Conservation (phyloP, 1,284 basidiomycete species). For the Ustilago bromivora region DNA sequence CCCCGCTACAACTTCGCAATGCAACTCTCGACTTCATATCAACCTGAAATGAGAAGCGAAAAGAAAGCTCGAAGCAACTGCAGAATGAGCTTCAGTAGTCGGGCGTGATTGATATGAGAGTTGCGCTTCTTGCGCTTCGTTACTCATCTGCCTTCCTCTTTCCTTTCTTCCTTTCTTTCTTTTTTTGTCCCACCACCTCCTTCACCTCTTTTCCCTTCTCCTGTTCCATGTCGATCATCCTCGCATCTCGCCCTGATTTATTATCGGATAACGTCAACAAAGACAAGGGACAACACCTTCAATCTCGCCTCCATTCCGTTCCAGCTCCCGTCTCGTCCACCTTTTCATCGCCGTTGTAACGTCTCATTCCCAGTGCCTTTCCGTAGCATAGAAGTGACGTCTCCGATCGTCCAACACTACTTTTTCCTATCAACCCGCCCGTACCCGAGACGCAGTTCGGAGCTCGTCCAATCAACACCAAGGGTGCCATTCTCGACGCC, state of each 20-base stretch:
- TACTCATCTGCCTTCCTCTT: neutral
- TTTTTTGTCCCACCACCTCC: neutral
- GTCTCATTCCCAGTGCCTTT: neutral
- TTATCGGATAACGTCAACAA: neutral
- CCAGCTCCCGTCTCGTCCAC: neutral
- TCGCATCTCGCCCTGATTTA: neutral
- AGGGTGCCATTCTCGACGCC: neutral
- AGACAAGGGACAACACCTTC: neutral
- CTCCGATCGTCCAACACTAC: neutral
- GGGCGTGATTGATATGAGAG: neutral
- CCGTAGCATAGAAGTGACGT: neutral
- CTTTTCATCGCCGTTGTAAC: neutral
- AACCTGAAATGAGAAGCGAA: too few species aligned
- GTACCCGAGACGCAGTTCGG: neutral
- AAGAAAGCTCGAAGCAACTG: constrained; percentile 1
- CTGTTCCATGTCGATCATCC: neutral
- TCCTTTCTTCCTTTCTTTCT: too few species aligned
- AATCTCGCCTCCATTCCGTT: neutral
- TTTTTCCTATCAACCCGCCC: neutral
- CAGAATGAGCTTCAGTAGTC: neutral
- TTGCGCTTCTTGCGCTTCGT: neutral
- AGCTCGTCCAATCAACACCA: neutral
- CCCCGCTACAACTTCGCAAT: neutral
- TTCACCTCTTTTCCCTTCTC: neutral
- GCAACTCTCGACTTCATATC: too few species aligned